Percentiles rank a stretch among this genome's conserved stretches.
Conservation (phyloP, 495 filamentous ascomycete species). For the Neohortaea acidophila region DNA sequence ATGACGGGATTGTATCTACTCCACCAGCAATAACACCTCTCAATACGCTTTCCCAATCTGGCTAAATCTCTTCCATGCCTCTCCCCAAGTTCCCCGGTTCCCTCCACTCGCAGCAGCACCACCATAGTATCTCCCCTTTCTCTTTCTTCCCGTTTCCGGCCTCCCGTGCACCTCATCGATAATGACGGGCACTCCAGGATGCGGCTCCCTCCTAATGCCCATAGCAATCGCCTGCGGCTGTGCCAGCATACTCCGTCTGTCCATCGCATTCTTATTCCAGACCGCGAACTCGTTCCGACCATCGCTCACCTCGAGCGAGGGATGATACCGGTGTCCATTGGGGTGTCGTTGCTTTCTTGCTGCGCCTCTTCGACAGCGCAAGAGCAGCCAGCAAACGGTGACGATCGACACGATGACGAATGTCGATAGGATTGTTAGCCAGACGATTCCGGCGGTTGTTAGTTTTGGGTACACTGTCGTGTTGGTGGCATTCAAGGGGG, state of each 20-base stretch:
- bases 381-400: too few species aligned
- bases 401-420: too few species aligned
- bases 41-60: constrained; percentile 2
- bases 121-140: too few species aligned
- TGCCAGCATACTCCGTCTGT: background rate
- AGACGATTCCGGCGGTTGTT: too few species aligned
- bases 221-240: background rate
- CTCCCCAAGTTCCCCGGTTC: too few species aligned
- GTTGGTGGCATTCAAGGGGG: too few species aligned
- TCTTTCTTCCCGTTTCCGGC: too few species aligned
- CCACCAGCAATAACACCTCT: too few species aligned
- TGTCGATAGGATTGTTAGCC: too few species aligned
- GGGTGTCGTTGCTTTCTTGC: background rate
- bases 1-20: too few species aligned
- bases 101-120: too few species aligned
- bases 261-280: constrained; percentile 2
- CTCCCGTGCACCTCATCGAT: background rate
- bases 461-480: too few species aligned
- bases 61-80: constrained; percentile 1
- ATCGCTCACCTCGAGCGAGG: background rate
- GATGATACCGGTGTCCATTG: background rate
- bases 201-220: background rate
- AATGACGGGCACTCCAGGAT: background rate
- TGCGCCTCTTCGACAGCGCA: background rate
- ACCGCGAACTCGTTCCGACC: background rate